These are phyloP conservation scores for Podospora pseudoanserina DNA, from an alignment of 495 filamentous ascomycete species.

Conservation along the genomic window DNA sequence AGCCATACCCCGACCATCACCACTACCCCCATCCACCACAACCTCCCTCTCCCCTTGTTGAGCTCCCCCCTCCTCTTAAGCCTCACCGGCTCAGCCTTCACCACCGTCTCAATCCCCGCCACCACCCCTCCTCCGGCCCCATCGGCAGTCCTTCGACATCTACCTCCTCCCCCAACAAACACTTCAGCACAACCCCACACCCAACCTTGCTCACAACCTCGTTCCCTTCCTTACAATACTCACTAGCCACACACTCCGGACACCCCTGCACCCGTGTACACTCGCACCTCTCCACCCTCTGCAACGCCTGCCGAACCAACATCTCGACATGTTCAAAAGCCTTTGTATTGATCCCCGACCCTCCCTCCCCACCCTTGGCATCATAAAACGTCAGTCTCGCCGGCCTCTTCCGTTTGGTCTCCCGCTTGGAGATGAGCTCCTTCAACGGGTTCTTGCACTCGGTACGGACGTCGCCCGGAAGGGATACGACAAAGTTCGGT, in stretches of 20 bases:
- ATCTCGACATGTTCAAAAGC: slow-evolving; percentile 89
- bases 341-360: slow-evolving; percentile 81
- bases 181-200: slow-evolving; percentile 71
- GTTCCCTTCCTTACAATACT: slow-evolving; percentile 83
- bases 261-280: slow-evolving; percentile 68
- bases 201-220: slow-evolving; percentile 93
- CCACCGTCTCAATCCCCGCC: slow-evolving; percentile 79
- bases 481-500: slow-evolving; percentile 82
- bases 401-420: slow-evolving; percentile 68
- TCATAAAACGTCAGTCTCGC: slow-evolving; percentile 93
- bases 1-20: no score
- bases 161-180: slow-evolving; percentile 69
- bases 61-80: background rate
- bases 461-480: slow-evolving; percentile 82
- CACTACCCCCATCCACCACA: no score
- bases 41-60: background rate
- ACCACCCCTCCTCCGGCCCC: slow-evolving; percentile 63
- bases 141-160: slow-evolving; percentile 75
- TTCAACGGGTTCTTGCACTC: slow-evolving; percentile 82
- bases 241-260: slow-evolving; percentile 79
- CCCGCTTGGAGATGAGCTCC: slow-evolving; percentile 63
- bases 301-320: slow-evolving; percentile 72
- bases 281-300: slow-evolving; percentile 62
- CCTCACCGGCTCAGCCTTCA: slow-evolving; percentile 61
- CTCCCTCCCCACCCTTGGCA: slow-evolving; percentile 78